Base-by-base conservation (phyloP, 1,139 yeast species). In the Blastobotrys elegans region DNA sequence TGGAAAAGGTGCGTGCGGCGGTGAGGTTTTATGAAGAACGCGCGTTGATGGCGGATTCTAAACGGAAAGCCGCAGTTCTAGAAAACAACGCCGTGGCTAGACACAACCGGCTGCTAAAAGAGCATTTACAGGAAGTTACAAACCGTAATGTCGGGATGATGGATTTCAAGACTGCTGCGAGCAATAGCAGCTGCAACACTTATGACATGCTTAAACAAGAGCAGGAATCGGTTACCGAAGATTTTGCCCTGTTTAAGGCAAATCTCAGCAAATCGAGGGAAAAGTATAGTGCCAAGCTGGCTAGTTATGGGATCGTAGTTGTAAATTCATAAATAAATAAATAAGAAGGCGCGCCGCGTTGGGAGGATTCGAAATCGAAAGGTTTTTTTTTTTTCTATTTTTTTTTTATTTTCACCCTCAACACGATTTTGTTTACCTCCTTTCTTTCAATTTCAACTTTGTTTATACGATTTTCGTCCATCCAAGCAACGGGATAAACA, bases 1-100 rank as follows among this genome's bases (percentile, higher is more conserved):
- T 68, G 35, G 65, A 63, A 39, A 61, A 64, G 50, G 64, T 70
- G 37, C 56, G 62, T 18, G 53, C 56, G 17, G 68, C 71, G 3
- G 63, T 72, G 36, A 56, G 67, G 47, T 72, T 69, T 54, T 73
- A 72, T 51, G 77, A 74, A 46, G 74, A 74, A 40, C 66, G 71
- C 41, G 67, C 75, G 0, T 60, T 60, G 5, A 57, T 60, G 4
- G 68, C 63, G 44, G 70, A 68, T 46, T 61, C 63, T 33, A 66
- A 65, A 49, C 60, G 70, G 38, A 53, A 57, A 33, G 66, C 69
- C 3, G 50, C 67, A 10, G 66, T 64, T 47, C 57, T 59, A 5
- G 71, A 70, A 49, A 62, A 57, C 37, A 53, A 41, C 22, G 63
- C 64, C 1, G 53, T 65, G 2, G 50, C 57, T 31, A 55, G 64